phyloP scores from a whole-genome alignment of 495 filamentous ascomycete genomes.

The Penicillium chermesinum region DNA sequence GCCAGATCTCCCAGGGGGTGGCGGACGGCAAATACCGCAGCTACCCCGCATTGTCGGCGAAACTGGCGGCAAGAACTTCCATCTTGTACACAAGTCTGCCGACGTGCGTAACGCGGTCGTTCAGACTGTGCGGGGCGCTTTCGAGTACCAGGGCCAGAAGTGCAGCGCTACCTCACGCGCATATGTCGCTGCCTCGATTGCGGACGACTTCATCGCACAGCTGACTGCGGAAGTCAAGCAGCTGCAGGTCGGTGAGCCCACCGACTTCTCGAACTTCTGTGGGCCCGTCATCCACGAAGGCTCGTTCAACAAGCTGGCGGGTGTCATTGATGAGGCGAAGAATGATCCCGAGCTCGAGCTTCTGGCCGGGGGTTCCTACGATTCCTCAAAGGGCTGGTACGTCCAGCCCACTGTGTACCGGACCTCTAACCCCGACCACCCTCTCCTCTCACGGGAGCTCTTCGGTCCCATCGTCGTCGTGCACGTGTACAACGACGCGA shows the following conservation, averaged over 20 bases:
- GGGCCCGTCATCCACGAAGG: conserved; percentile 53
- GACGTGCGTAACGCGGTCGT: conserved; percentile 69
- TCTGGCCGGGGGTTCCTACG: conserved; percentile 55
- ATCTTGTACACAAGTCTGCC: conserved; percentile 69
- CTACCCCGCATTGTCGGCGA: conserved; percentile 80
- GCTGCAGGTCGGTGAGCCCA: conserved; percentile 64
- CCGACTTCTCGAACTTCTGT: conserved; percentile 59
- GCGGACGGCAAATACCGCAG: conserved; percentile 65
- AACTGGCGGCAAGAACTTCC: conserved; percentile 88
- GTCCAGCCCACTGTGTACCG: conserved; percentile 64
- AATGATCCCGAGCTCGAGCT: conserved; percentile 57
- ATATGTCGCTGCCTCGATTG: conserved; percentile 67
- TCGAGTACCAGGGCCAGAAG: conserved; percentile 85
- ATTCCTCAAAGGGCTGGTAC: conserved; percentile 58
- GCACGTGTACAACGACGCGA: conserved; percentile 54
- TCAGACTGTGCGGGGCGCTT: conserved; percentile 76
- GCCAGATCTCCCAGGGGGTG: conserved; percentile 66
- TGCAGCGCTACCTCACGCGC: conserved; percentile 76
- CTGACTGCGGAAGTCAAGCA: conserved; percentile 61
- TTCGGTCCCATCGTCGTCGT: conserved; percentile 60
- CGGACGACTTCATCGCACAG: conserved; percentile 57
- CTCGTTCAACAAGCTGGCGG: conserved; percentile 48
- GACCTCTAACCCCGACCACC: conserved; percentile 59
- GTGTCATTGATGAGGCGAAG: conserved; percentile 59
- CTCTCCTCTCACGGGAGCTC: conserved; percentile 56